A percentile compares a stretch with the other conserved stretches of the same genome.
These are phyloP conservation scores for Clavariopsis aquatica DNA, from an alignment of 495 filamentous ascomycete genomes.

Conservation along the genomic window DNA sequence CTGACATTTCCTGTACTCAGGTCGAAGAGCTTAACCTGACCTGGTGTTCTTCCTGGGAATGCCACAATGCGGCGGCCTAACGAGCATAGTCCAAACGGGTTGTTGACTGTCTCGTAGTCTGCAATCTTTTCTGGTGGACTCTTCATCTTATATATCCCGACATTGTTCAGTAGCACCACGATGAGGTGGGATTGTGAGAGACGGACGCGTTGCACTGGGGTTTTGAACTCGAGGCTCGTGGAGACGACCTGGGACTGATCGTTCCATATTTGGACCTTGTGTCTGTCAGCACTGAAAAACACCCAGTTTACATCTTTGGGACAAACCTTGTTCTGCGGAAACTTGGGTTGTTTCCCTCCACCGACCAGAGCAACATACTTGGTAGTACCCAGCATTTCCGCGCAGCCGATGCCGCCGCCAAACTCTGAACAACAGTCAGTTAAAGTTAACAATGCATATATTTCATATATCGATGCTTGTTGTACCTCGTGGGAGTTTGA, in stretches of 20 bases:
- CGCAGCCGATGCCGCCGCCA: conserved; percentile 79
- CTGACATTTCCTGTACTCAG: conserved; percentile 79
- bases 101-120: conserved; percentile 84
- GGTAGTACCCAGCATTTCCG: conserved; percentile 82
- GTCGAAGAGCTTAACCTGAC: conserved; percentile 91
- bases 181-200: conserved; percentile 77
- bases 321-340: conserved; percentile 79
- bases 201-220: conserved; percentile 74
- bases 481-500: conserved; percentile 27
- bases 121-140: conserved; percentile 71
- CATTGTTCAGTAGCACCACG: conserved; percentile 76
- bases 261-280: conserved; percentile 86
- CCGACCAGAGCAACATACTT: conserved; percentile 90
- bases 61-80: conserved; percentile 70
- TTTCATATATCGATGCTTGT: no score
- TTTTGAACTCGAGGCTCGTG: conserved; percentile 71
- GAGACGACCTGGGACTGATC: conserved; percentile 74
- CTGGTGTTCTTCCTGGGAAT: conserved; percentile 80
- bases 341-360: conserved; percentile 83
- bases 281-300: conserved; percentile 15
- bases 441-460: conserved; percentile 3
- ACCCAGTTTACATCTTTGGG: conserved; percentile 25
- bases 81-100: conserved; percentile 77
- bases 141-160: conserved; percentile 79
- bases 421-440: conserved; percentile 59